Evolutionary conservation across 2,329 filamentous ascomycete species (phyloP).

Genomic region (Pezicula neosporulosa): DNA sequence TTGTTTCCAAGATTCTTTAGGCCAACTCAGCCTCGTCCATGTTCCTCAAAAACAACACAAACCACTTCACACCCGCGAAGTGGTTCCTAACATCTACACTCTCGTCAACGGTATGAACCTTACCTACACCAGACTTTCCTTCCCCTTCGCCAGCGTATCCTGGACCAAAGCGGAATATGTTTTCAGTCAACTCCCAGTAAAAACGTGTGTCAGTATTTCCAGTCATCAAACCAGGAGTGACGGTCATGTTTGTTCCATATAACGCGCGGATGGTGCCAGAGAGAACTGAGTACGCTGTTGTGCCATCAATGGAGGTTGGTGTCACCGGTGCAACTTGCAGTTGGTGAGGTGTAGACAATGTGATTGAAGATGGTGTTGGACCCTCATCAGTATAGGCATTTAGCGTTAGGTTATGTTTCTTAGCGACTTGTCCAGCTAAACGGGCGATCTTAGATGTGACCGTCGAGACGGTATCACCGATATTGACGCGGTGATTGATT

Average conservation of each 20-base stretch:
- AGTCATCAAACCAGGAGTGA: conserved; percentile 2
- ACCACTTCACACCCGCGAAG: conserved; percentile 31
- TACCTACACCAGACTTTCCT: conserved; percentile 17
- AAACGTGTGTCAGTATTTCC: conserved; percentile 4
- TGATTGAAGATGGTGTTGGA: background rate
- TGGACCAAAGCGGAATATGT: conserved; percentile 34
- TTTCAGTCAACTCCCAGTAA: conserved; percentile 24
- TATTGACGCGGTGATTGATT: conserved; percentile 52
- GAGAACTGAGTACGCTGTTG: background rate
- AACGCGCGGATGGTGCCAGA: conserved; percentile 1
- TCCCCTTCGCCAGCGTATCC: background rate
- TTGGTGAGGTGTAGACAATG: background rate
- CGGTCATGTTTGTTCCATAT: conserved; percentile 1
- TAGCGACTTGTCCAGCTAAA: background rate
- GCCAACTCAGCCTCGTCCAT: conserved; percentile 22
- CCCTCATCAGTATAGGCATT: conserved; percentile 39
- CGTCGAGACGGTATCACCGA: conserved; percentile 40
- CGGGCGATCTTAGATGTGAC: conserved; percentile 41
- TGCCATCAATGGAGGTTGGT: background rate
- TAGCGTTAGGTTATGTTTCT: conserved; percentile 34
- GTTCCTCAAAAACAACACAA: conserved; percentile 34
- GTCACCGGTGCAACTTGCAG: conserved; percentile 2
- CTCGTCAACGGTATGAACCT: conserved; percentile 33
- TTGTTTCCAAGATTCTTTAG: background rate
- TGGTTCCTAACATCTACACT: conserved; percentile 31